Evolutionary conservation across 352 stramenopile genomes (phyloP).

Genomic region (Phytopythium cucurbitacearum): DNA sequence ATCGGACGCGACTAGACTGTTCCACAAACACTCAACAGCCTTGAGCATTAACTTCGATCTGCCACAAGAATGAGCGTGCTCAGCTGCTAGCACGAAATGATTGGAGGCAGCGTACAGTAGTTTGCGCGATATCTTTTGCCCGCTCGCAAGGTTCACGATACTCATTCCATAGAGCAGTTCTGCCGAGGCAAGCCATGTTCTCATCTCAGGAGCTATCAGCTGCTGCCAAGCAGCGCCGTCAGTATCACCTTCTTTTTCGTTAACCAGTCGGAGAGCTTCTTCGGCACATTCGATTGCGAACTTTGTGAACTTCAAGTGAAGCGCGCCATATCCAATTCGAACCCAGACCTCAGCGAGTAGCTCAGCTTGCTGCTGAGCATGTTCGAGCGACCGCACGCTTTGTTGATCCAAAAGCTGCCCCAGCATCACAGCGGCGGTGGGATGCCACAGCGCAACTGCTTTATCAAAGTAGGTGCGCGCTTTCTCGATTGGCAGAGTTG

Average conservation of each 20-base stretch:
- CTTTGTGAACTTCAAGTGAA: slow-evolving; percentile 43
- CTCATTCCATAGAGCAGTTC: slow-evolving; percentile 52
- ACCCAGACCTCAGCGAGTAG: slow-evolving; percentile 71
- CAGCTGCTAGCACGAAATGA: slow-evolving; percentile 47
- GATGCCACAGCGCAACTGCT: slow-evolving; percentile 44
- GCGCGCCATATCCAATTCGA: slow-evolving; percentile 51
- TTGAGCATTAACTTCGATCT: slow-evolving; percentile 24
- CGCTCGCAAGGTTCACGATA: slow-evolving; percentile 43
- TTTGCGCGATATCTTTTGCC: slow-evolving; percentile 34
- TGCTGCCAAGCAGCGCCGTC: slow-evolving; percentile 8
- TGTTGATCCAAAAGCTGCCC: slow-evolving; percentile 17
- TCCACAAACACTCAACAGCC: slow-evolving; percentile 76
- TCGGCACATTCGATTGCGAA: slow-evolving; percentile 53
- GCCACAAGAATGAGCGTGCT: slow-evolving; percentile 28
- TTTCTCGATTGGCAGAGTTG: slow-evolving; percentile 39
- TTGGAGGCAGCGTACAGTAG: slow-evolving; percentile 44
- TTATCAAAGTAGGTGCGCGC: slow-evolving; percentile 51
- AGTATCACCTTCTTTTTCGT: slow-evolving; percentile 9
- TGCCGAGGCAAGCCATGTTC: slow-evolving; percentile 68
- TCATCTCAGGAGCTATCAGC: slow-evolving; percentile 25
- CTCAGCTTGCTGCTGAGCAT: slow-evolving; percentile 55
- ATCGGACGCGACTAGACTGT: slow-evolving; percentile 32
- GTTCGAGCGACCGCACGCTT: slow-evolving; percentile 26
- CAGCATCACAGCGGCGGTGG: slow-evolving; percentile 26
- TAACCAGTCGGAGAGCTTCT: slow-evolving; percentile 27